Evolutionary conservation across 345 rosid genomes (phyloP).

Genomic region (Angophora floribunda): DNA sequence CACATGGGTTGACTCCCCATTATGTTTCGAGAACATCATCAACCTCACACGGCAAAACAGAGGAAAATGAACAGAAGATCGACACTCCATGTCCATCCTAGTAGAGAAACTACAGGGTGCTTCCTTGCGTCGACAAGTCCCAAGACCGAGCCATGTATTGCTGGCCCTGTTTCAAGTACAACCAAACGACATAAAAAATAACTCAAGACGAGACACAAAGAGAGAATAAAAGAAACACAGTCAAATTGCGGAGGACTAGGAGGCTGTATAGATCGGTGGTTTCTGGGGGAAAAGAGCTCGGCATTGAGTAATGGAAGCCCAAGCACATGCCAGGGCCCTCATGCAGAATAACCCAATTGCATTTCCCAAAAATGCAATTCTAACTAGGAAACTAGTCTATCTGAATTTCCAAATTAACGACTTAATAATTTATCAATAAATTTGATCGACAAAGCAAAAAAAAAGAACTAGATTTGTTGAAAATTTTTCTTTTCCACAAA

Average conservation of each 20-base stretch:
- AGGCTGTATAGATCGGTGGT: not conserved
- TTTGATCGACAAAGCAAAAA: no score
- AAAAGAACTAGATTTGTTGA: no score
- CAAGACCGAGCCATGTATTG: accelerated
- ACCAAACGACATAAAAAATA: not conserved
- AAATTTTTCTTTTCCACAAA: no score
- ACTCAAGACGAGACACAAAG: not conserved
- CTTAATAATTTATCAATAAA: no score
- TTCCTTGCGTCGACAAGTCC: not conserved
- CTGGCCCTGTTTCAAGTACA: not conserved
- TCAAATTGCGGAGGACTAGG: not conserved
- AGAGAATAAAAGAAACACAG: not conserved
- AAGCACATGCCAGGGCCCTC: not conserved
- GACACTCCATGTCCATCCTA: not conserved
- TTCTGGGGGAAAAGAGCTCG: not conserved
- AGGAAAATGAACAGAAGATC: not conserved
- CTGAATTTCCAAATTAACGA: no score
- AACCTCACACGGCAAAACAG: not conserved
- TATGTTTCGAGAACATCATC: not conserved
- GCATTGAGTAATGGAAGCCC: not conserved
- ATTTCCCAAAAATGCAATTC: no score
- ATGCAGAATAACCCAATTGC: not conserved
- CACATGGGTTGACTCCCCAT: not conserved
- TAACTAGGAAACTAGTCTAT: no score
- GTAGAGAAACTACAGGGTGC: not conserved